These are phyloP conservation scores for Lasiosphaeria hispida DNA, from an alignment of 495 filamentous ascomycete species.

Conservation along the genomic window DNA sequence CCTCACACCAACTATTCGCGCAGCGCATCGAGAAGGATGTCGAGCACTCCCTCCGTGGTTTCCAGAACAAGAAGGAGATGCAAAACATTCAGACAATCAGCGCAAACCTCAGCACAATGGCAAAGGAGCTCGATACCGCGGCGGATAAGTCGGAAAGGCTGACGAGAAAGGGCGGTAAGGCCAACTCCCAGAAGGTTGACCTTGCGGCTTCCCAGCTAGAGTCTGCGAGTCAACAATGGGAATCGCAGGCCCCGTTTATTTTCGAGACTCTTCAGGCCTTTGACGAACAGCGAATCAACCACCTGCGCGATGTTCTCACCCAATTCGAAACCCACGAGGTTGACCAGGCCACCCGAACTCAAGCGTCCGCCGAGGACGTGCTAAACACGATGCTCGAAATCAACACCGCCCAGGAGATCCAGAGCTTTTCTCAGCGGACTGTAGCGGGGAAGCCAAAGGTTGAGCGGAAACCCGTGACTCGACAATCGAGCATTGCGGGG, in stretches of 20 bases:
- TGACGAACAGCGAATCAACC: conserved; percentile 86
- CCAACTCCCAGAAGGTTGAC: conserved; percentile 76
- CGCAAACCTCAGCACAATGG: conserved; percentile 73
- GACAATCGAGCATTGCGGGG: conserved; percentile 40
- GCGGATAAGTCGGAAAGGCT: conserved; percentile 88
- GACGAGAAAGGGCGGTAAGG: conserved; percentile 73
- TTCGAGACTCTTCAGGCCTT: conserved; percentile 91
- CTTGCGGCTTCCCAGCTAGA: conserved; percentile 71
- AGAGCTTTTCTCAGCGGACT: conserved; percentile 64
- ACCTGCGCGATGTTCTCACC: conserved; percentile 88
- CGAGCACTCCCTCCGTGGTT: conserved; percentile 75
- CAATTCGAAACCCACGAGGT: conserved; percentile 91
- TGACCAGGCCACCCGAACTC: conserved; percentile 77
- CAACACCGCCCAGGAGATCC: conserved; percentile 84
- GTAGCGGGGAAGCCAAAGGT: conserved; percentile 49
- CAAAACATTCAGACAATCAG: conserved; percentile 79
- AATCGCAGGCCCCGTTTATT: conserved; percentile 91
- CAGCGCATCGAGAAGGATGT: conserved; percentile 87
- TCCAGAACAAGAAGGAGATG: conserved; percentile 73
- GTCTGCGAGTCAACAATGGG: conserved; percentile 80
- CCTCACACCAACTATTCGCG: conserved; percentile 80
- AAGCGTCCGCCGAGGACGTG: conserved; percentile 74
- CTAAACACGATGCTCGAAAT: conserved; percentile 84
- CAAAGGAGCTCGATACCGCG: conserved; percentile 78
- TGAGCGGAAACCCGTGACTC: conserved; percentile 41